Percentiles rank a stretch among this genome's conserved stretches.
Evolutionary conservation across 169 alveolate genomes (phyloP).

Genomic region (Eimeria necatrix): DNA sequence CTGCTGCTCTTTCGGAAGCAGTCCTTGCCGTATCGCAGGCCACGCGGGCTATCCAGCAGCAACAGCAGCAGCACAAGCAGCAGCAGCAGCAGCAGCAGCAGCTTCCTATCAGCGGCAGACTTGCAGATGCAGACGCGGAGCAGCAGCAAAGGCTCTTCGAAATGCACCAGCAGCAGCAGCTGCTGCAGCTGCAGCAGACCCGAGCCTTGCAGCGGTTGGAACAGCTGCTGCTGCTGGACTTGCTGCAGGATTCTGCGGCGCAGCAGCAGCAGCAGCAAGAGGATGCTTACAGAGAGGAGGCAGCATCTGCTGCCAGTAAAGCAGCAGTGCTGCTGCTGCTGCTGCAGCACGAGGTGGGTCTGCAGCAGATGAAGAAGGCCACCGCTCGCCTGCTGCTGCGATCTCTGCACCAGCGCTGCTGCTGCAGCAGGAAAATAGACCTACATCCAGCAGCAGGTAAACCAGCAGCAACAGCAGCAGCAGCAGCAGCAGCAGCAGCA

Average conservation of each 20-base stretch:
- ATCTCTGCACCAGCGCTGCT: background rate
- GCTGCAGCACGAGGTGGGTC: slow-evolving; percentile 41
- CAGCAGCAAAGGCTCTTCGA: background rate
- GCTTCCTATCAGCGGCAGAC: background rate
- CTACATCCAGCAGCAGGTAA: background rate
- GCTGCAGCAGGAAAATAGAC: background rate
- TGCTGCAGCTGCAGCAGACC: slow-evolving; percentile 9
- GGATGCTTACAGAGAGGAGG: background rate
- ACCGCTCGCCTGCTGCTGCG: slow-evolving; percentile 2
- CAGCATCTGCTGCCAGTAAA: background rate
- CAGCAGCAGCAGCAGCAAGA: slow-evolving; percentile 28
- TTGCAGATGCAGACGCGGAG: background rate
- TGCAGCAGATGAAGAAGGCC: background rate
- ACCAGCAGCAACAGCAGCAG: background rate
- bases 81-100: slow-evolving; percentile 39
- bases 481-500: slow-evolving; percentile 29
- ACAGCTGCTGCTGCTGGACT: background rate
- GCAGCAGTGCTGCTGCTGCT: slow-evolving; percentile 51
- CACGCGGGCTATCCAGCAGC: slow-evolving; percentile 59
- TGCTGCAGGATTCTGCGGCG: slow-evolving; percentile 10
- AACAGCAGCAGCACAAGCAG: slow-evolving; percentile 15
- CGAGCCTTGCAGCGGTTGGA: slow-evolving; percentile 20
- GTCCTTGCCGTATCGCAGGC: background rate
- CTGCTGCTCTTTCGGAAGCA: background rate
- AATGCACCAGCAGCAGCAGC: slow-evolving; percentile 51